phyloP scores from a whole-genome alignment of 2,329 filamentous ascomycete species.

The Phaeoacremonium minimum region DNA sequence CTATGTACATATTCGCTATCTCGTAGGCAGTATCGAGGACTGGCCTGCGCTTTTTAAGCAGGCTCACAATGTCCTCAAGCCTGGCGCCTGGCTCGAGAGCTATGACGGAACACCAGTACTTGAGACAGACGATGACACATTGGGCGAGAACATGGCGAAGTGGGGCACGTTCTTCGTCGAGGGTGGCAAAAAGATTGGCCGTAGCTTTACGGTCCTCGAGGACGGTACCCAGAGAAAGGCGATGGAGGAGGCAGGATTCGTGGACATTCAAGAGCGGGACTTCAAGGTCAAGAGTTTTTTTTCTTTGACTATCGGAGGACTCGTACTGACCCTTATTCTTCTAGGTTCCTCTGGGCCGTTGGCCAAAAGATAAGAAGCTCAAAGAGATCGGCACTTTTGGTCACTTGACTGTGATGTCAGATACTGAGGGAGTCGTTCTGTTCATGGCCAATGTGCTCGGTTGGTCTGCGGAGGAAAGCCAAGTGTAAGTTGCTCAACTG shows the following conservation, averaged over 20 bases:
- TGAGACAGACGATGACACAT: conserved; percentile 17
- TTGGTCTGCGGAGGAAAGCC: conserved; percentile 26
- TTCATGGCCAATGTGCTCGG: conserved; percentile 29
- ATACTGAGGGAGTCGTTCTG: conserved; percentile 13
- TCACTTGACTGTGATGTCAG: conserved; percentile 5
- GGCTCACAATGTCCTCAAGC: conserved; percentile 42
- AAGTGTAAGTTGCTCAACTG: conserved; percentile 26
- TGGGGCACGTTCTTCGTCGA: conserved; percentile 23
- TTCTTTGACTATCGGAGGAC: not conserved
- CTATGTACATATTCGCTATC: conserved; percentile 52
- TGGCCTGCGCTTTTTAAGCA: conserved; percentile 45
- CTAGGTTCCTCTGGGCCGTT: conserved; percentile 17
- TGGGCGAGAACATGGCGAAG: conserved; percentile 11
- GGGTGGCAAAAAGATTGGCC: conserved; percentile 37
- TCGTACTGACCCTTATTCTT: not conserved
- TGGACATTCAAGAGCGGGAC: conserved; percentile 47
- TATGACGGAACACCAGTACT: conserved; percentile 11
- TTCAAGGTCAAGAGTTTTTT: no score
- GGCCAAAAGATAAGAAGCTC: conserved; percentile 20
- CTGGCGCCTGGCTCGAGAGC: conserved; percentile 37
- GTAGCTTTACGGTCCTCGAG: conserved; percentile 44
- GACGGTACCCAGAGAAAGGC: conserved; percentile 45
- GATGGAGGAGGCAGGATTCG: conserved; percentile 52
- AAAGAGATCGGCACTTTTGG: conserved; percentile 17
- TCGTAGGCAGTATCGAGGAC: conserved; percentile 48